A percentile compares a stretch with the other conserved stretches of the same genome.
These are phyloP conservation scores for Leucogyrophana mollusca DNA, from an alignment of 768 basidiomycete species.

Conservation along the genomic window DNA sequence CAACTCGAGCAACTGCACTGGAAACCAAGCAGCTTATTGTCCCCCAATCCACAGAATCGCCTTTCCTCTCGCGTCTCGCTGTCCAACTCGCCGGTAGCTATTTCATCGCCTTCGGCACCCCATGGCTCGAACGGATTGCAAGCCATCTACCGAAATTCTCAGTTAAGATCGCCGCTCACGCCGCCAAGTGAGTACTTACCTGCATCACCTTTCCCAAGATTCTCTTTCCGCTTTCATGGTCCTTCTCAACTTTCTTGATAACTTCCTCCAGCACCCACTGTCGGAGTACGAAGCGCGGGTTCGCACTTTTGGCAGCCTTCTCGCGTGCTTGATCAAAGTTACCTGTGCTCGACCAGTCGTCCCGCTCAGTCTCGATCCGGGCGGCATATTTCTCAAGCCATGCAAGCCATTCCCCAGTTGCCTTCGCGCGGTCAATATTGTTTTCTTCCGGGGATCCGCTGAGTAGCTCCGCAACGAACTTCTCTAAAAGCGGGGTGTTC, in stretches of 20 bases:
- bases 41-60: conserved; percentile 76
- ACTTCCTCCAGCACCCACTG: conserved; percentile 98
- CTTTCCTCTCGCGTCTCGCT: conserved; percentile 68
- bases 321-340: conserved; percentile 48
- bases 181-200: conserved; percentile 40
- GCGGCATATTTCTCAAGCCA: conserved; percentile 68
- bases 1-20: conserved; percentile 93
- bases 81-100: conserved; percentile 44
- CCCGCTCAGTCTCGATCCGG: conserved; percentile 54
- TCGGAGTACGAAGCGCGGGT: conserved; percentile 89
- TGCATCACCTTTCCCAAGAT: conserved; percentile 80
- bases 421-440: conserved; percentile 41
- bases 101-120: conserved; percentile 68
- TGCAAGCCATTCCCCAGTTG: conserved; percentile 48
- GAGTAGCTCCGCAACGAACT: conserved; percentile 46
- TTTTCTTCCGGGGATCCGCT: conserved; percentile 45
- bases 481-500: conserved; percentile 29
- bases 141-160: conserved; percentile 64
- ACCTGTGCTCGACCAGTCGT: conserved; percentile 39
- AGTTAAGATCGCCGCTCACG: neutral
- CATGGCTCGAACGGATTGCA: conserved; percentile 82
- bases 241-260: conserved; percentile 71
- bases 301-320: conserved; percentile 54
- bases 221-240: conserved; percentile 59
- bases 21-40: conserved; percentile 76